Base-by-base conservation (phyloP, 2,329 filamentous ascomycete genomes). In the Elsinoe necatrix region DNA sequence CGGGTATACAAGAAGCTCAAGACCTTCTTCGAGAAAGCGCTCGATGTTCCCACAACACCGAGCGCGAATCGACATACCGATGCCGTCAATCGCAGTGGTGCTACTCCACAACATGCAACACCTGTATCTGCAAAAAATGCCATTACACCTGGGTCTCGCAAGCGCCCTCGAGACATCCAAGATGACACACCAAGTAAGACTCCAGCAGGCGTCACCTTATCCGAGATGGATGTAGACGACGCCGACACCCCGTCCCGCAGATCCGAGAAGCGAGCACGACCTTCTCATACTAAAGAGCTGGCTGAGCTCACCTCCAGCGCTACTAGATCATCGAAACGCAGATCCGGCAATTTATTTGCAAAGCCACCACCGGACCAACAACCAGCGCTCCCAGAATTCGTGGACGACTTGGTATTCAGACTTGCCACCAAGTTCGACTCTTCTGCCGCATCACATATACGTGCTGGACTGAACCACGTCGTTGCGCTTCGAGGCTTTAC, bases 1-100 rank as follows among this genome's bases (percentile, higher is more conserved):
- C 80, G 83, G 56, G 79, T 89, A 54, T 97, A 97, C 75, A 87
- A 87, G 65, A 88, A 89, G 58, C 77, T 97, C 35, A 93, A 91
- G 69, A 75, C 75, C 29, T 90, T 92, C 67, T 81, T 97, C 59
- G 85, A 92, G 63, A 82, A 81, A 56, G 84, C 85, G 39, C 75
- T 97, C 27, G 56, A 58, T 23, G 66, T 73, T 34, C 66, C 67
- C 6, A 60, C 63, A 16, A 65, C 68, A n/a, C 72, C 69, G 57
- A 69, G 67, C 34, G 68, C 72, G 57, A 65, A 65, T n/a, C 66
- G 63, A 59, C 63, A 52, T 42, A 42, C 41, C 35, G 57, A 52
- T 60, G 58, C 42, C 48, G 50, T 56, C 20, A 47, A 29, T 5
- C 54, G 48, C 4, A 52, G 48, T 34, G 51, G 39, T 25, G 8